Conservation (phyloP, 352 stramenopile species). For the Phytophthora sansomeana region DNA sequence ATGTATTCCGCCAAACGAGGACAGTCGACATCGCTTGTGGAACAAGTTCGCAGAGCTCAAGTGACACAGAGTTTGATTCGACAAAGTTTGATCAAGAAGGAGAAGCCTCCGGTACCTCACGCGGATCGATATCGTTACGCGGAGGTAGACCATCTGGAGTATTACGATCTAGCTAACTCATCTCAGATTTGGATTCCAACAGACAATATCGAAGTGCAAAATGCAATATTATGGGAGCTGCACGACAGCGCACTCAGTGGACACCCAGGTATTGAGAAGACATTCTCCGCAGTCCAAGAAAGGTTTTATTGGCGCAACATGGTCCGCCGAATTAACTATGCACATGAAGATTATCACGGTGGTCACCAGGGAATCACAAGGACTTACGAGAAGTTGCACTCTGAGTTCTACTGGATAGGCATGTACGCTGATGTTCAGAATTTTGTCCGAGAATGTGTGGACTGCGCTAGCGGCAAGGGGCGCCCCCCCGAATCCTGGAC, state of each 20-base stretch:
- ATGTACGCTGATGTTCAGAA: too few relatives aligned
- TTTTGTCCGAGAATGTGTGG: too few relatives aligned
- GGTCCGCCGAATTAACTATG: not conserved
- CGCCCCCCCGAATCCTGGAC: too few relatives aligned
- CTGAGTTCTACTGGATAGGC: too few relatives aligned
- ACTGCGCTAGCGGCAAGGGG: too few relatives aligned
- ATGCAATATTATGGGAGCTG: slow-evolving; percentile 16
- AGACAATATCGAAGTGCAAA: slow-evolving; percentile 12
- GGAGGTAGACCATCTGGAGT: slow-evolving; percentile 3
- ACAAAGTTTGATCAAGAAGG: not conserved
- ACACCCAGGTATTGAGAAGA: slow-evolving; percentile 18
- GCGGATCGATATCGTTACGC: slow-evolving; percentile 14
- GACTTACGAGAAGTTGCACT: too few relatives aligned
- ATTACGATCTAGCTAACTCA: not conserved
- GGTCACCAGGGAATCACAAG: too few relatives aligned
- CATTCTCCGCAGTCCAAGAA: not conserved
- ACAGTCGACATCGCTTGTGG: too few relatives aligned
- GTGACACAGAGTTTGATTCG: not conserved
- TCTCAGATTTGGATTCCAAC: slow-evolving; percentile 12
- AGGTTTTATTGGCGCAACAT: slow-evolving; percentile 13
- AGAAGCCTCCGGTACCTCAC: slow-evolving; percentile 1
- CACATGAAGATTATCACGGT: too few relatives aligned
- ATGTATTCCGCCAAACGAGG: too few relatives aligned
- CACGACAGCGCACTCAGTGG: slow-evolving; percentile 15
- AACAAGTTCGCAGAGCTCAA: too few relatives aligned